Evolutionary conservation across 2,329 filamentous ascomycete species (phyloP), one percentile per base, ranked within the genome.

Genomic region (Penicillium psychrosexuale): DNA sequence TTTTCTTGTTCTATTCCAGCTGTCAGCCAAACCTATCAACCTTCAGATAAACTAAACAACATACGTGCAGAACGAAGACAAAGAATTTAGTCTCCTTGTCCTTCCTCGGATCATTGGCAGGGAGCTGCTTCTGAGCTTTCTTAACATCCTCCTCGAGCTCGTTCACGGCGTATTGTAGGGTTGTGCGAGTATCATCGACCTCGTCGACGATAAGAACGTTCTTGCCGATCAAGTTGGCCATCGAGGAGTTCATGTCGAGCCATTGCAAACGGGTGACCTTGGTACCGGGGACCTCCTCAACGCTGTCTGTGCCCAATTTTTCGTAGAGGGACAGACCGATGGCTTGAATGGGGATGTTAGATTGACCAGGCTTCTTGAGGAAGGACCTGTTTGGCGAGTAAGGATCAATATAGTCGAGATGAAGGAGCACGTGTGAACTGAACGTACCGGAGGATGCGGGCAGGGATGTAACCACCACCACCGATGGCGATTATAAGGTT

Each of bases 401-500:
- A 17, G 8, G 8, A 28, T 54, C 19, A 54, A 46, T 13, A 54
- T n/a, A 4, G 42, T 31, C 24, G 4, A 30, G 12, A 30, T 11
- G n/a, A 17, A 28, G 3, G 6, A 3, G 27, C 31, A 50, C 22
- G 15, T 28, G 30, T 1, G 12, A 19, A 24, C 33, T 34, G 19
- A 22, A 61, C 69, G 57, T 77, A 84, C 80, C 94, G 90, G 61
- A 99, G 84, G 75, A 99, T 99, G 67, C 94, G 90, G 43, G 94
- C 94, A 58, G 94, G 94, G 38, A 99, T 91, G 77, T 97, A 99
- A 69, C 94, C 94, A 68, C 94, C 94, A 62, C 94, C 94, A 67
- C 94, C 94, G 74, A 97, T 97, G 72, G 94, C 94, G 75, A 99
- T 96, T 83, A 99, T 96, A 66, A 99, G 89, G 75, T 96, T 90